phyloP scores from a whole-genome alignment of 192 early-diverging fungal species.

The Mortierella hygrophila region DNA sequence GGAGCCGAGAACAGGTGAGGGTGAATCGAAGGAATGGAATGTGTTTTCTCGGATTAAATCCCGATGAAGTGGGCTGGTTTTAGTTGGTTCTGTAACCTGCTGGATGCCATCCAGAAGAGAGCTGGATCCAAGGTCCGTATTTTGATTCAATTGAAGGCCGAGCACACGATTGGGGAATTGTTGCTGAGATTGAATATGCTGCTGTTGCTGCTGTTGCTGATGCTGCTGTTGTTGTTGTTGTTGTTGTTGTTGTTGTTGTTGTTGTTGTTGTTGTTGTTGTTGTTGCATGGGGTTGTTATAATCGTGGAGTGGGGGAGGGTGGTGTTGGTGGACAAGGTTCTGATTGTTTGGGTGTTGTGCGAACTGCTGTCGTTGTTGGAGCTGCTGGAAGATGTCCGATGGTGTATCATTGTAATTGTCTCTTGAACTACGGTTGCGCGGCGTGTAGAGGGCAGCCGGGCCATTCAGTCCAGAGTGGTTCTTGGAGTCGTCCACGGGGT shows the following conservation, averaged over 20 bases:
- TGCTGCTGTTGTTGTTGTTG: slow-evolving; percentile 23
- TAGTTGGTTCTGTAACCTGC: slow-evolving; percentile 1
- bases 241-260: slow-evolving; percentile 22
- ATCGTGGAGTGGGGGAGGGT: slow-evolving; percentile 29
- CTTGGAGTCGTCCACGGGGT: slow-evolving; percentile 2
- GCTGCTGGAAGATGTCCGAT: background rate
- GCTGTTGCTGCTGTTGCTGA: slow-evolving; percentile 23
- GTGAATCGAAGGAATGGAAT: slow-evolving; percentile 29
- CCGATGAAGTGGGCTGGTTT: slow-evolving; percentile 14
- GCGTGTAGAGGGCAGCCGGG: background rate
- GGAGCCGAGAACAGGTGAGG: slow-evolving; percentile 39
- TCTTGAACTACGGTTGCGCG: slow-evolving; percentile 10
- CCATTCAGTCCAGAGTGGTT: background rate
- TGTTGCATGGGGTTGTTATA: slow-evolving; percentile 18
- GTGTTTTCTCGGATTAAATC: slow-evolving; percentile 34
- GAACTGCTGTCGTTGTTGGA: slow-evolving; percentile 1
- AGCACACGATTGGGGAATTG: background rate
- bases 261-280: slow-evolving; percentile 20
- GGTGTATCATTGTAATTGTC: slow-evolving; percentile 7
- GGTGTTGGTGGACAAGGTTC: slow-evolving; percentile 29
- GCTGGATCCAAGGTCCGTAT: slow-evolving; percentile 12
- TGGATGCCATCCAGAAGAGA: slow-evolving; percentile 4
- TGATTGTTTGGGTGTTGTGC: slow-evolving; percentile 11
- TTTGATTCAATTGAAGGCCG: slow-evolving; percentile 21
- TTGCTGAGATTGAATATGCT: slow-evolving; percentile 12